These are phyloP conservation scores for Neotropicomus parvogracilis DNA, from an alignment of 1,284 basidiomycete species.

Conservation along the genomic window DNA sequence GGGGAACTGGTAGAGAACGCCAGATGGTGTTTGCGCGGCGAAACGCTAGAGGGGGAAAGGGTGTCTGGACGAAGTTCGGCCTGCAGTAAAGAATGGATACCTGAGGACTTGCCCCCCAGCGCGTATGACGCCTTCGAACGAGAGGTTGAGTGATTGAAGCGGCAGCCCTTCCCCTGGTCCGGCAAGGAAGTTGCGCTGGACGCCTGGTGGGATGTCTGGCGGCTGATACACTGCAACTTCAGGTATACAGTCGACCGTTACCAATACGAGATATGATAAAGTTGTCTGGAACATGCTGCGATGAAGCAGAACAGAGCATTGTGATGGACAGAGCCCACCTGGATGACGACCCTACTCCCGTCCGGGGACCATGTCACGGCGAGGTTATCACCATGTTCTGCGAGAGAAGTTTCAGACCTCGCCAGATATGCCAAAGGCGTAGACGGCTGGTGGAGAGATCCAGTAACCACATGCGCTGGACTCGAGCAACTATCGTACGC, in stretches of 20 bases:
- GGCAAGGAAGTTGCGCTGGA: constrained; percentile 64
- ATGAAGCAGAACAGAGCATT: constrained; percentile 5
- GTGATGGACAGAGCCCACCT: constrained; percentile 48
- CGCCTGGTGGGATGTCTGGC: constrained; percentile 49
- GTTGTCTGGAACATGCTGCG: constrained; percentile 52
- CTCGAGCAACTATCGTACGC: constrained; percentile 35
- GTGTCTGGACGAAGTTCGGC: constrained; percentile 1
- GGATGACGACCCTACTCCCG: constrained; percentile 71
- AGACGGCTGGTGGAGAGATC: constrained; percentile 58
- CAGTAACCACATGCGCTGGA: background rate
- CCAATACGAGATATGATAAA: constrained; percentile 73
- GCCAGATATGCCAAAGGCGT: constrained; percentile 72
- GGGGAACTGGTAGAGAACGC: constrained; percentile 70
- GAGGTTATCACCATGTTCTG: constrained; percentile 76
- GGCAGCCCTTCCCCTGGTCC: constrained; percentile 77
- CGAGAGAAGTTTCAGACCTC: constrained; percentile 72
- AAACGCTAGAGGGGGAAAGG: constrained; percentile 48
- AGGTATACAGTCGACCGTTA: constrained; percentile 62
- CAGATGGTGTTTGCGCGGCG: constrained; percentile 64
- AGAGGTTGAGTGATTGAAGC: constrained; percentile 60
- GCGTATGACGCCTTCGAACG: constrained; percentile 79
- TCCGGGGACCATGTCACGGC: constrained; percentile 78
- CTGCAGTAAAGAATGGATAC: constrained; percentile 34
- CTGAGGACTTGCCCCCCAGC: constrained; percentile 74
- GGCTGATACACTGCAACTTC: constrained; percentile 55